phyloP scores from a whole-genome alignment of 192 early-diverging fungal species.

The Umbelopsis vinacea region DNA sequence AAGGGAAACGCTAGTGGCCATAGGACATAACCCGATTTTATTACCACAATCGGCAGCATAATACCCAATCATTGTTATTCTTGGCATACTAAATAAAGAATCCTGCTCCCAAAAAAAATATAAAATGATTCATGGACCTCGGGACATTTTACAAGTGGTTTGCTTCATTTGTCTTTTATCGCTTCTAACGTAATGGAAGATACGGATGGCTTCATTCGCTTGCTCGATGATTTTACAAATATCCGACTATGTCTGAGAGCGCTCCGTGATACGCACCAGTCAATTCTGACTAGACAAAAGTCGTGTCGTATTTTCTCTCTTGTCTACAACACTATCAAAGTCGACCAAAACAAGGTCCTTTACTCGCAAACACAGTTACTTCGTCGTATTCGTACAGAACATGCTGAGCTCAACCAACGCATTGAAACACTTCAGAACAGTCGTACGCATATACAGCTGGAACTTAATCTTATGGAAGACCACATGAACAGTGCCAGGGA shows the following conservation, averaged over 20 bases:
- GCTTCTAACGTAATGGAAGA: conserved; percentile 9
- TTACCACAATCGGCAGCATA: not conserved
- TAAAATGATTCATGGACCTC: not conserved
- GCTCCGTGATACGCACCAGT: conserved; percentile 19
- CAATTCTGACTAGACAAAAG: conserved; percentile 19
- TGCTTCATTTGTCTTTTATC: not conserved
- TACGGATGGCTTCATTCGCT: not conserved
- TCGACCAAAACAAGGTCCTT: not conserved
- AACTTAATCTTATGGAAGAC: conserved; percentile 11
- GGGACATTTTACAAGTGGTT: conserved; percentile 12
- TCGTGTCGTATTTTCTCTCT: not conserved
- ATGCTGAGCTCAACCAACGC: not conserved
- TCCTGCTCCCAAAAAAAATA: not conserved
- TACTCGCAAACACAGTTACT: conserved; percentile 19
- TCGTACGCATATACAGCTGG: conserved; percentile 6
- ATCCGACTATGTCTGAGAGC: not conserved
- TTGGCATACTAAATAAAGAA: conserved; percentile 20
- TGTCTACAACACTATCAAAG: not conserved
- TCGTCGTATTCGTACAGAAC: conserved; percentile 14
- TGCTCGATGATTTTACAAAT: not conserved
- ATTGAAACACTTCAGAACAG: not conserved
- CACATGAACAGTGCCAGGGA: conserved; percentile 22
- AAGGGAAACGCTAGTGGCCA: not conserved
- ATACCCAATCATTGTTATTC: conserved; percentile 10
- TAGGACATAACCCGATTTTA: too few relatives aligned